Percentiles rank a stretch among this genome's conserved stretches.
These are phyloP conservation scores for Cladosporium sp. DNA, from an alignment of 2,329 filamentous ascomycete genomes.

Conservation along the genomic window DNA sequence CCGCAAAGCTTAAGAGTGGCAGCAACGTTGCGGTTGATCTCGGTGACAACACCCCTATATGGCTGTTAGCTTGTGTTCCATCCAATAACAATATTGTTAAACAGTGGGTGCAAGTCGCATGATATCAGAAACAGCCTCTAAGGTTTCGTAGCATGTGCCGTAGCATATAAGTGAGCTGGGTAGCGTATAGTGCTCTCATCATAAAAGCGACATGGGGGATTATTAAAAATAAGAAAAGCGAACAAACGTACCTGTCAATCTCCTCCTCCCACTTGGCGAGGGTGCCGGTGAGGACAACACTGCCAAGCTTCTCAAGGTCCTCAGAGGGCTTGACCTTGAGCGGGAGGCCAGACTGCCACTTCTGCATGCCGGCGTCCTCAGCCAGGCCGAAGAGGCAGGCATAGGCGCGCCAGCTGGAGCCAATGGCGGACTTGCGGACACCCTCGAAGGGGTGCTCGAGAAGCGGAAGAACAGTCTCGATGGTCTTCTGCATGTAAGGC, in stretches of 20 bases:
- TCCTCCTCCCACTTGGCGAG: slow-evolving; percentile 86
- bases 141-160: slow-evolving; percentile 39
- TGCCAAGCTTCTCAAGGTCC: slow-evolving; percentile 81
- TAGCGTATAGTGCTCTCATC: slow-evolving; percentile 88
- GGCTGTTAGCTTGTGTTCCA: slow-evolving; percentile 45
- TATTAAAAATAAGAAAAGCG: slow-evolving; percentile 21
- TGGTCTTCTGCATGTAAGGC: slow-evolving; percentile 84
- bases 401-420: slow-evolving; percentile 91
- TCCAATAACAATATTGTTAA: neutral
- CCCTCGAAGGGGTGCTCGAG: slow-evolving; percentile 90
- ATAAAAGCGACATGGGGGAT: slow-evolving; percentile 44
- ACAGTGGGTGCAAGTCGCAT: slow-evolving; percentile 20
- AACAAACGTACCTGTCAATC: slow-evolving; percentile 78
- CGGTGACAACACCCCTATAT: slow-evolving; percentile 78
- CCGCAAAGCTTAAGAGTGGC: slow-evolving; percentile 89
- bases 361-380: slow-evolving; percentile 73
- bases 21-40: slow-evolving; percentile 91
- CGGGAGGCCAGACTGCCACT: slow-evolving; percentile 88
- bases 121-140: slow-evolving; percentile 54
- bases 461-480: slow-evolving; percentile 78
- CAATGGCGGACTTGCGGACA: slow-evolving; percentile 86
- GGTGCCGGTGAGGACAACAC: slow-evolving; percentile 82
- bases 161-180: slow-evolving; percentile 99
- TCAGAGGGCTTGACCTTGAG: slow-evolving; percentile 75
- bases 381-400: slow-evolving; percentile 86